A percentile compares a stretch with the other conserved stretches of the same genome.
phyloP scores from a whole-genome alignment of 176 grass and related monocot genomes.

The Zizania latifolia region DNA sequence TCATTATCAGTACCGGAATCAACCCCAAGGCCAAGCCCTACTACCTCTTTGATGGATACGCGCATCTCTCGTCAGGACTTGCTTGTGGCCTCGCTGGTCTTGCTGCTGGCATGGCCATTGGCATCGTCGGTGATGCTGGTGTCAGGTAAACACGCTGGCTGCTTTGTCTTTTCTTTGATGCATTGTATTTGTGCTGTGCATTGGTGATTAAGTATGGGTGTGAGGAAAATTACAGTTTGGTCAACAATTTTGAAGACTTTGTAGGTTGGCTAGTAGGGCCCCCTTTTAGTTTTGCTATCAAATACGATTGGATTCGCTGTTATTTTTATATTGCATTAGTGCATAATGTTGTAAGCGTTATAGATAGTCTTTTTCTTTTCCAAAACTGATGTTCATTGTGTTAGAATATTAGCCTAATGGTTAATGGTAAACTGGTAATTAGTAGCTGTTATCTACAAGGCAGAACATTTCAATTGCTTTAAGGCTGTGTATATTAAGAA shows the following conservation, averaged over 20 bases:
- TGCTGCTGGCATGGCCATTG: slow-evolving; percentile 26
- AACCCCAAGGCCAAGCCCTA: not conserved
- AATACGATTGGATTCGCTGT: not conserved
- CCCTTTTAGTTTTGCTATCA: not conserved
- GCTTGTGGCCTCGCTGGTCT: slow-evolving; percentile 81
- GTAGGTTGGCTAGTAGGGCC: too few species aligned
- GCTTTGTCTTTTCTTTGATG: not conserved
- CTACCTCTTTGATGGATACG: slow-evolving; percentile 25
- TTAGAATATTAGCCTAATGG: not conserved
- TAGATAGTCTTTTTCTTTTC: not conserved
- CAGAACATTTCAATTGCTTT: not conserved
- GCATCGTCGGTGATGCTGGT: slow-evolving; percentile 27
- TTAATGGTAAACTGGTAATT: not conserved
- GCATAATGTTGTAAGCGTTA: not conserved
- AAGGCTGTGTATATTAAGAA: not conserved
- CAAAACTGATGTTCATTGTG: not conserved
- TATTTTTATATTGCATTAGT: not conserved
- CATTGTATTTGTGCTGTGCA: not conserved
- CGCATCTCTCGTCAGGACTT: slow-evolving; percentile 32
- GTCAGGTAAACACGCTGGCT: slow-evolving; percentile 37
- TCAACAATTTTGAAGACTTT: not conserved
- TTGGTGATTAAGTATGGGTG: too few species aligned
- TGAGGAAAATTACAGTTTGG: not conserved
- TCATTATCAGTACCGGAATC: not conserved
- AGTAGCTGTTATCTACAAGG: not conserved